A percentile compares a stretch with the other conserved stretches of the same genome.
Conservation (phyloP, 2,329 filamentous ascomycete species). For the Botrytis deweyae region DNA sequence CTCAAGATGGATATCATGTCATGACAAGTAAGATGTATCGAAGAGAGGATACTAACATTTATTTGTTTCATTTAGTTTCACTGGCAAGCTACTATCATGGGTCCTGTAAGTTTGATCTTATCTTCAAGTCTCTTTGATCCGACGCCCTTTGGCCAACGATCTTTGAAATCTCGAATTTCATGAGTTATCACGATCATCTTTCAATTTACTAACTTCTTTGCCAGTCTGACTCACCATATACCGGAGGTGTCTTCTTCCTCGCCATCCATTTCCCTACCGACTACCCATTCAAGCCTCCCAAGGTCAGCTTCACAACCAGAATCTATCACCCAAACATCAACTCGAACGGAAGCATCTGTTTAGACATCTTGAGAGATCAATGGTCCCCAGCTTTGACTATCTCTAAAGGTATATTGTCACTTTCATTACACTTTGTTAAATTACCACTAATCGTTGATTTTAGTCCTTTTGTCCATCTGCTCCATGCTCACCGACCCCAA, state of each 20-base stretch:
- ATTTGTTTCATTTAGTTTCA: conserved; percentile 68
- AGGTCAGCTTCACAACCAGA: conserved; percentile 99
- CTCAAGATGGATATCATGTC: conserved; percentile 30
- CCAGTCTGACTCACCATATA: conserved; percentile 72
- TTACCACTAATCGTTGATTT: conserved; percentile 13
- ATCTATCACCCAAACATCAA: conserved; percentile 99
- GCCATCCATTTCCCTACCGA: conserved; percentile 99
- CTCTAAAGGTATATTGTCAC: conserved; percentile 74
- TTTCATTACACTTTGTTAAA: not conserved
- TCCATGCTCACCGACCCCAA: conserved; percentile 99
- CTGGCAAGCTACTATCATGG: conserved; percentile 99
- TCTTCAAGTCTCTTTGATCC: conserved; percentile 23
- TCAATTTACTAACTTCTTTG: conserved; percentile 2
- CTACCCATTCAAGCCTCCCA: conserved; percentile 99
- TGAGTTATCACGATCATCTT: not conserved
- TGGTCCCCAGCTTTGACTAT: conserved; percentile 99
- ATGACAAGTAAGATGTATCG: conserved; percentile 1
- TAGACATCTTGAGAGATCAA: conserved; percentile 97
- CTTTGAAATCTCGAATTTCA: conserved; percentile 25
- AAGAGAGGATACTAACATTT: conserved; percentile 38
- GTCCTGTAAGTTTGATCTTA: conserved; percentile 71
- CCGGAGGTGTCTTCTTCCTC: conserved; percentile 97
- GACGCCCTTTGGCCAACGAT: conserved; percentile 14
- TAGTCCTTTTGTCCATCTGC: conserved; percentile 97
- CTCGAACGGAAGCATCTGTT: conserved; percentile 96